Base-by-base conservation (phyloP, 192 early-diverging fungal species). In the Backusella tuberculispora region DNA sequence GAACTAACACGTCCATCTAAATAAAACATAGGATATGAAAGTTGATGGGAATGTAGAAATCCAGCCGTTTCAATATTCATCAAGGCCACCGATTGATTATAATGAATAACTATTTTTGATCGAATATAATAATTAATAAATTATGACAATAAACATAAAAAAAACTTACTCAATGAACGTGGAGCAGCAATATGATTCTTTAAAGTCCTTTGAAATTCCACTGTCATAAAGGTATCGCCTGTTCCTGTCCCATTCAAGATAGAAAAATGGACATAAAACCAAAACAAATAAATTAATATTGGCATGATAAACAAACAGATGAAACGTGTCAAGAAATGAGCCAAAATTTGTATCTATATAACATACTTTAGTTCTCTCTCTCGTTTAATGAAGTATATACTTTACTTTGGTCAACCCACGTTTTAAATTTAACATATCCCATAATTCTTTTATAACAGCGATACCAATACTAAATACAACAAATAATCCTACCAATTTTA, bases 401-500 rank as follows among this genome's bases (percentile, higher is more conserved):
- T 41, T 68, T 69, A 78, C 80, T 80, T 94, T 88, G 29, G 88
- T 87, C 37, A 92, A 74, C 15, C 93, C 92, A 50, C 94, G 90
- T 24, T 89, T 88, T 73, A 92, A 87, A 74, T 98, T 95, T 70
- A 98, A 83, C 56, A 98, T 85, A 41, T 89, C 83, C 95, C 97
- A 98, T 29, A 99, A 87, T 69, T 99, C 98, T 70, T 86, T 83
- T 10, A 99, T 44, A 2, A 93, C 92, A 7, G 94, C 94, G 24
- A 90, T 78, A 29, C 98, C 98, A 66, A 99, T 85, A 6, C 94
- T 87, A 6, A 83, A 84, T 19, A 98, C 88, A 5, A 94, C 91
- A 71, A 99, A 90, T 29, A 98, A 79, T 7, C 98, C 98, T 0
- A 99, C 97, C 91, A 99, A 92, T 78, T 99, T 99, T 79, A 97